Conservation (phyloP, 257 asterid species). For the Thymus mandschuricus region DNA sequence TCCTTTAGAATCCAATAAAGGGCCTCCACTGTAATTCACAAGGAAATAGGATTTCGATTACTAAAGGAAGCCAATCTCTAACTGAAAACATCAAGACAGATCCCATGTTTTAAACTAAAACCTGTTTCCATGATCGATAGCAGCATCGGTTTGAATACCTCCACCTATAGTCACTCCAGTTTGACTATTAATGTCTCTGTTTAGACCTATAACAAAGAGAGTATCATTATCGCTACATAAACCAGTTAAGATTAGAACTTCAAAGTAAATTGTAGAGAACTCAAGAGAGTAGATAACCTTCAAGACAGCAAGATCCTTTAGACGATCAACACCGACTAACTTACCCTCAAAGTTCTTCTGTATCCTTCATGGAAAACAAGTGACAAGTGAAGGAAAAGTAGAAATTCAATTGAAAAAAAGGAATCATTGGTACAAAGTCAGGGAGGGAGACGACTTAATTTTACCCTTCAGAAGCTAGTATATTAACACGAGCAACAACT, state of each 20-base stretch:
- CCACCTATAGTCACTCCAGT: no score
- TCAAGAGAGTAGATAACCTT: constrained; percentile 76
- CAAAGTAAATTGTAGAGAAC: no score
- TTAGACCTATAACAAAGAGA: constrained; percentile 65
- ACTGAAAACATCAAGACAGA: constrained; percentile 12
- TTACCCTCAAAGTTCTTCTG: constrained; percentile 93
- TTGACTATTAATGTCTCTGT: constrained; percentile 94
- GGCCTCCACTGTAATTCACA: no score
- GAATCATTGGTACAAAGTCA: no score
- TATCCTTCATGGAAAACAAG: constrained; percentile 49
- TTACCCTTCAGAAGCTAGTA: no score
- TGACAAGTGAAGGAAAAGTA: constrained; percentile 14
- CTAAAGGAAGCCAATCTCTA: background rate
- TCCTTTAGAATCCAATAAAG: no score
- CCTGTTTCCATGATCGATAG: constrained; percentile 99
- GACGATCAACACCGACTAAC: constrained; percentile 90
- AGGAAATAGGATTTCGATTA: constrained; percentile 1
- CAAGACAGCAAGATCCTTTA: constrained; percentile 95
- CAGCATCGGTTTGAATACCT: no score
- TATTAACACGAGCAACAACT: no score
- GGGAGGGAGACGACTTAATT: no score
- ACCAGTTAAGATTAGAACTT: background rate
- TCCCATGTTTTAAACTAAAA: constrained; percentile 21
- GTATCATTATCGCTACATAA: constrained; percentile 13
- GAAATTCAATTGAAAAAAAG: constrained; percentile 7